A percentile compares a stretch with the other conserved stretches of the same genome.
Conservation (phyloP, 192 early-diverging fungal species). For the Coemansia sp. region DNA sequence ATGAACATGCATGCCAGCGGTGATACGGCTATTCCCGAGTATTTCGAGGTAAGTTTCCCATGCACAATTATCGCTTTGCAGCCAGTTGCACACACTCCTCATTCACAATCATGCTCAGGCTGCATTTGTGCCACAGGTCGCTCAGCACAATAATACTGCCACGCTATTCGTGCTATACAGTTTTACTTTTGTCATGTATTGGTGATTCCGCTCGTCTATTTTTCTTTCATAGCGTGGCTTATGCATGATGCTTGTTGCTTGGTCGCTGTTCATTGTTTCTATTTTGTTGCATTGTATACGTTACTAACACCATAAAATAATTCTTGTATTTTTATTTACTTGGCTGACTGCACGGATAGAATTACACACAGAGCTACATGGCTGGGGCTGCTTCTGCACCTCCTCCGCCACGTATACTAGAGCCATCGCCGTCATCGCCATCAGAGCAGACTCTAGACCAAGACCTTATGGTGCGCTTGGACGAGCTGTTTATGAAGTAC, state of each 20-base stretch:
- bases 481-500: slow-evolving; percentile 68
- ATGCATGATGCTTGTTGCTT: background rate
- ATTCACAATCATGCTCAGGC: background rate
- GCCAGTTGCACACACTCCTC: background rate
- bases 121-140: slow-evolving; percentile 6
- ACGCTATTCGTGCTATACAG: background rate
- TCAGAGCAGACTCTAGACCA: slow-evolving; percentile 50
- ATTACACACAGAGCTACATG: slow-evolving; percentile 51
- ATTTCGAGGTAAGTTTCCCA: slow-evolving; percentile 42
- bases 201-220: background rate
- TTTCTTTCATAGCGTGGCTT: background rate
- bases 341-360: slow-evolving; percentile 17
- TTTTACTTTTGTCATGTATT: background rate
- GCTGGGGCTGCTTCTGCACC: slow-evolving; percentile 17
- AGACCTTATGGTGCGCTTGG: slow-evolving; percentile 51
- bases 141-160: background rate
- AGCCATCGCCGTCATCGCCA: slow-evolving; percentile 46
- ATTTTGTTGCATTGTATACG: background rate
- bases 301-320: background rate
- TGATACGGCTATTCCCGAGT: slow-evolving; percentile 44
- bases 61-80: background rate
- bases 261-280: background rate
- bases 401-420: slow-evolving; percentile 15
- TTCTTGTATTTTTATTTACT: background rate
- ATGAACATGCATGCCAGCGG: slow-evolving; percentile 37